Evolutionary conservation across 768 basidiomycete species (phyloP).

Genomic region (Leccinellum rugosiceps): DNA sequence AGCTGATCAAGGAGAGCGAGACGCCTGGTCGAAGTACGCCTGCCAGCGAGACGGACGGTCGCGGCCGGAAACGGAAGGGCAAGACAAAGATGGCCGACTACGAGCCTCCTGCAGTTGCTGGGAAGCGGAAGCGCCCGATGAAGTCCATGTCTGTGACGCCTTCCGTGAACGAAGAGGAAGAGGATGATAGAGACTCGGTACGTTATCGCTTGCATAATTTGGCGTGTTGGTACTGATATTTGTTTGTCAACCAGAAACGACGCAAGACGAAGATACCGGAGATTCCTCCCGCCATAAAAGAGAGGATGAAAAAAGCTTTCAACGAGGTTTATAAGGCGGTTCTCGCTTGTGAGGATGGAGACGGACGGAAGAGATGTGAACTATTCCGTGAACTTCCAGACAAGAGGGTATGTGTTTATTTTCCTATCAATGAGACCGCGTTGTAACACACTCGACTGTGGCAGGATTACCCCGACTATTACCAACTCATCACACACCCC

Average conservation of each 20-base stretch:
- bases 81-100: constrained; percentile 59
- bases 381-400: constrained; percentile 88
- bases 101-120: constrained; percentile 39
- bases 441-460: constrained; percentile 9
- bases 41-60: constrained; percentile 54
- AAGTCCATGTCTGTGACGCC: constrained; percentile 79
- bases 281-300: constrained; percentile 53
- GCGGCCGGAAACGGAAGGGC: constrained; percentile 55
- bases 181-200: constrained; percentile 73
- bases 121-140: constrained; percentile 72
- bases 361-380: constrained; percentile 78
- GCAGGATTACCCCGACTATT: constrained; percentile 91
- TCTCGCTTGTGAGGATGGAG: constrained; percentile 63
- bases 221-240: background rate
- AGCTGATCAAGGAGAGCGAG: constrained; percentile 55
- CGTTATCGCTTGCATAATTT: constrained; percentile 22
- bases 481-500: constrained; percentile 80
- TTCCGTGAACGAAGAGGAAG: constrained; percentile 68
- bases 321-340: constrained; percentile 75
- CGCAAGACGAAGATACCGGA: constrained; percentile 72
- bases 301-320: constrained; percentile 83
- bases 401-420: constrained; percentile 49
- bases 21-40: constrained; percentile 64
- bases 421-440: background rate
- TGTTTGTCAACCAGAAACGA: constrained; percentile 60